Base-by-base conservation (phyloP, 441 rosid species). In the Arabidopsis hybrid region DNA sequence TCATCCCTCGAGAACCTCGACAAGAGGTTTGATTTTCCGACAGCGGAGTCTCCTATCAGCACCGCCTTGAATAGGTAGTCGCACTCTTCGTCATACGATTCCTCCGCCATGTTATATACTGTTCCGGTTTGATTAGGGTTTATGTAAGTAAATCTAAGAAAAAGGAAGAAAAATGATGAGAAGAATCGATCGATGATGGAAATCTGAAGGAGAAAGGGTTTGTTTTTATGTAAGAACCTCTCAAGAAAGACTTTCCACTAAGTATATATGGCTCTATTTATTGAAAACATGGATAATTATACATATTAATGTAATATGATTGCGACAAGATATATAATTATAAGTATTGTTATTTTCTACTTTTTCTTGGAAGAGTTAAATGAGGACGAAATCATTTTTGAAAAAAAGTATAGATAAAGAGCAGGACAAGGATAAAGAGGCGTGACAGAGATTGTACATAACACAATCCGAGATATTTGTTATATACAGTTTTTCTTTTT, bases 61-160 rank as follows among this genome's bases (percentile, higher is more conserved):
- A 89, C 97, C 46, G 88, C 84, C 84, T 91, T 91, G 81, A 91
- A 91, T 64, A 91, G 63, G 73, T 91, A 91, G 75, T 91, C 97
- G 7, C 90, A 93, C 45, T 91, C 97, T 17, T 88, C 90, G 16
- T 87, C 83, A 76, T 86, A 89, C 3, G 79, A 68, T 26, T 75
- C 79, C 31, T 75, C 79, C 8, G 65, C 74, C 79, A 76, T 74
- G 39, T 8, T 66, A 40, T 67, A 7, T 56, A 40, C 31, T 11
- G 40, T 8, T 46, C 40, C 56, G 43, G 43, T 38, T 55, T 64
- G 13, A 35, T 64, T 43, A 61, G 0, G 42, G 17, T 10, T 43
- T 45, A n/a, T 45, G 18, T 45, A 45, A 21, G 42, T 21, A 14
- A 52, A 10, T 7, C 3, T 7, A 64, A 45, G 58, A 55, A 18